Evolutionary conservation across 768 basidiomycete species (phyloP).

Genomic region (Sistotremastrum suecicum): DNA sequence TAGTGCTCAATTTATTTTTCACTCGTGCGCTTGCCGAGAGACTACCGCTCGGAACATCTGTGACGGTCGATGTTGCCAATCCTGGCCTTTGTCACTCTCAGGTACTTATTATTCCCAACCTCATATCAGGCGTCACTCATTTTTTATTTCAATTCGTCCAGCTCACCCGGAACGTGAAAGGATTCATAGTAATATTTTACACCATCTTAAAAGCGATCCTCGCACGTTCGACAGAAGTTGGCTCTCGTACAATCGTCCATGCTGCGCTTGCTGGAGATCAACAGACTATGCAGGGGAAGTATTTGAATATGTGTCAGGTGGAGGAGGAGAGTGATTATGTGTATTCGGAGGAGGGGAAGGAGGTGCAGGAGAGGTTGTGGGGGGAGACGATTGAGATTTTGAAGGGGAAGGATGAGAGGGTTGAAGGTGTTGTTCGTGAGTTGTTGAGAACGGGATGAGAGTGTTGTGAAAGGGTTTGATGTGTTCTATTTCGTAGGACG

Average conservation of each 20-base stretch:
- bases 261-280: slow-evolving; percentile 17
- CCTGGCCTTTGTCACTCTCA: slow-evolving; percentile 28
- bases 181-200: neutral
- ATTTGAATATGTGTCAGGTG: slow-evolving; percentile 12
- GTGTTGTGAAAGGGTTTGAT: too few species aligned
- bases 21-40: slow-evolving; percentile 20
- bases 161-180: slow-evolving; percentile 15
- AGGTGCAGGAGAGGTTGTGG: slow-evolving; percentile 22
- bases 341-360: slow-evolving; percentile 18
- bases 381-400: slow-evolving; percentile 20
- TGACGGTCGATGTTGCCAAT: slow-evolving; percentile 23
- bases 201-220: slow-evolving; percentile 16
- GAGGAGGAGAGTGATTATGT: slow-evolving; percentile 22
- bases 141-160: slow-evolving; percentile 3
- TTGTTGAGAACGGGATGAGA: neutral
- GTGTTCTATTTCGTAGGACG: too few species aligned
- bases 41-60: slow-evolving; percentile 13
- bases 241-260: slow-evolving; percentile 21
- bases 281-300: slow-evolving; percentile 19
- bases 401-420: slow-evolving; percentile 15
- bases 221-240: slow-evolving; percentile 24
- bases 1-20: slow-evolving; percentile 29
- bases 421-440: slow-evolving; percentile 16
- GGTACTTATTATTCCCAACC: too few species aligned
- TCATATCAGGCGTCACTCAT: too few species aligned